Evolutionary conservation across 164 flowering plant genomes (phyloP).

Genomic region (Buxus sempervirens): DNA sequence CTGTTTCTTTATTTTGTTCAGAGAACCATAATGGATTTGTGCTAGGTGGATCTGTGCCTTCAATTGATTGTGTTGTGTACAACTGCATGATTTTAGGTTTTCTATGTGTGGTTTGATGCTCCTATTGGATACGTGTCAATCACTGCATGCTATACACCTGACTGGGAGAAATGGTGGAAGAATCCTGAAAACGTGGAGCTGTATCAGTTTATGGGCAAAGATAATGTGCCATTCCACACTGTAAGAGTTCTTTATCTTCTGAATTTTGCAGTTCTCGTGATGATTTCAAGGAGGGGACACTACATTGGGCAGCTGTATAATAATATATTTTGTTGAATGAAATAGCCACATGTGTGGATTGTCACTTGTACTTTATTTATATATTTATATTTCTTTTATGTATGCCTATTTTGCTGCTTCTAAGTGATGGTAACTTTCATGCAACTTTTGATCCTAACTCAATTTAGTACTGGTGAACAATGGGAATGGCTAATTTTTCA

Average conservation of each 20-base stretch:
- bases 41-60: background rate
- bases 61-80: slow-evolving; percentile 1
- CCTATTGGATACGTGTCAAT: slow-evolving; percentile 96
- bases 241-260: slow-evolving; percentile 32
- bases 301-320: background rate
- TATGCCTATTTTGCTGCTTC: background rate
- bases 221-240: slow-evolving; percentile 96
- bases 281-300: background rate
- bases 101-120: slow-evolving; percentile 99
- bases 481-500: background rate
- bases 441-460: background rate
- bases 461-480: background rate
- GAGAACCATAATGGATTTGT: background rate
- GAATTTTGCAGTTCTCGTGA: background rate
- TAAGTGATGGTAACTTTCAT: background rate
- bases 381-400: too few relatives aligned
- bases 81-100: slow-evolving; percentile 46
- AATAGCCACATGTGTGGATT: background rate
- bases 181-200: slow-evolving; percentile 90
- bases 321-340: too few relatives aligned
- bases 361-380: too few relatives aligned
- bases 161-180: slow-evolving; percentile 99
- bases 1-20: background rate
- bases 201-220: slow-evolving; percentile 98
- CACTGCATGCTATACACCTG: slow-evolving; percentile 74